Evolutionary conservation across 2,329 filamentous ascomycete species (phyloP), one percentile per base, ranked within the genome.

Genomic region (Stenocarpella maydis): DNA sequence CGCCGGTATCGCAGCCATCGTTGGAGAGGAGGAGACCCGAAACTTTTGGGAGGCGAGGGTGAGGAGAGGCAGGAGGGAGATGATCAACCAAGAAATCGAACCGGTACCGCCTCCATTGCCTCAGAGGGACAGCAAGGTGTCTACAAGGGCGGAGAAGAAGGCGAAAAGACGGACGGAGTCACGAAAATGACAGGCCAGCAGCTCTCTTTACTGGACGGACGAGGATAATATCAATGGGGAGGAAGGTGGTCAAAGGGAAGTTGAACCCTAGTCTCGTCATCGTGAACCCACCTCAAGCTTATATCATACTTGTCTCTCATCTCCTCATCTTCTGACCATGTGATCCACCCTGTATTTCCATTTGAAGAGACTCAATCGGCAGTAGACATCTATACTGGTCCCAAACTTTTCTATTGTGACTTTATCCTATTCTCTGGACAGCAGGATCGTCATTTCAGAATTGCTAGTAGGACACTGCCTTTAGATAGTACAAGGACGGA

Each of bases 71-170:
- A 24, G n/a, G 31, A 34, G 64, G 52, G 64, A 66, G 64, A 55
- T 55, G 64, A 37, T 55, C 28, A 66, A 66, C n/a, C 37, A 66
- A 15, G 34, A 45, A 12, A 24, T 55, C 5, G 64, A 55, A 41
- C 50, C 24, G 19, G 24, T 19, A 19, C 64, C 50, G 2, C 41
- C 41, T 55, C n/a, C 26, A 4, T 45, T 54, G 49, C 19, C 49
- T 19, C 50, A 7, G 12, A 47, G 64, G 24, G 21, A 21, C 2
- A 19, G 8, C 1, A 34, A 10, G 19, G 14, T 39, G 37, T 26
- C 21, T 15, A n/a, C 4, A 28, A 54, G 43, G 8, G 21, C 26
- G 6, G 15, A 34, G 4, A 34, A 19, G 21, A 10, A n/a, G 19
- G 34, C 2, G 39, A 37, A 14, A 26, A 45, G 15, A 41, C 14